Evolutionary conservation across 108 stramenopile genomes (phyloP).

Genomic region (Fragilariopsis cylindrus): DNA sequence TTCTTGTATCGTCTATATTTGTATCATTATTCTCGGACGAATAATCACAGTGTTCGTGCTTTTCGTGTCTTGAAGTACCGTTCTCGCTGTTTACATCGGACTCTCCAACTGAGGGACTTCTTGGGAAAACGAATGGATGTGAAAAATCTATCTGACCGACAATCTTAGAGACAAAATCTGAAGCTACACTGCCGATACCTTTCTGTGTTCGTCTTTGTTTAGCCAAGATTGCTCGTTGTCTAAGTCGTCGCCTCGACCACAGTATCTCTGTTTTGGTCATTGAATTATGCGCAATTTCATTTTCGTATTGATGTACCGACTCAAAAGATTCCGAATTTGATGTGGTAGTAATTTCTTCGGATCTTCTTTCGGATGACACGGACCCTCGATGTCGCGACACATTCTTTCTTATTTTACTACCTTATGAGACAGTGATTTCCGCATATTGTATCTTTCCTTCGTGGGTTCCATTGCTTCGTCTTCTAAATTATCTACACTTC

Average conservation of each 20-base stretch:
- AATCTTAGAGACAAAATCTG: not conserved
- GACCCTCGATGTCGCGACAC: not conserved
- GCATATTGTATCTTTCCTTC: not conserved
- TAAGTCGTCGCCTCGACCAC: not conserved
- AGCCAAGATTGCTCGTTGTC: not conserved
- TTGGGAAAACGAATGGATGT: constrained; percentile 1
- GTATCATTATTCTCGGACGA: not conserved
- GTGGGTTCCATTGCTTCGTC: not conserved
- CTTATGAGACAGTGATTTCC: not conserved
- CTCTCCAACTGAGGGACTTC: not conserved
- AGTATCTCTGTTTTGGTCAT: not conserved
- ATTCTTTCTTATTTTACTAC: not conserved
- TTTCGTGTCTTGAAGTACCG: not conserved
- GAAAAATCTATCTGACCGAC: not conserved
- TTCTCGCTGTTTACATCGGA: not conserved
- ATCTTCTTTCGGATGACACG: not conserved
- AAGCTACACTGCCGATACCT: not conserved
- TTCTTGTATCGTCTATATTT: not conserved
- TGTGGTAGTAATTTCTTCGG: not conserved
- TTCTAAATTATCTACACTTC: too few relatives aligned
- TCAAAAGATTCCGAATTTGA: not conserved
- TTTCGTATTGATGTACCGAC: not conserved
- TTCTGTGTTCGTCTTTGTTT: constrained; percentile 1
- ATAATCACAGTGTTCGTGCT: not conserved
- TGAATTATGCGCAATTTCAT: not conserved